A percentile compares a stretch with the other conserved stretches of the same genome.
These are phyloP conservation scores for Chalciporus piperatus DNA, from an alignment of 768 basidiomycete species.

Conservation along the genomic window DNA sequence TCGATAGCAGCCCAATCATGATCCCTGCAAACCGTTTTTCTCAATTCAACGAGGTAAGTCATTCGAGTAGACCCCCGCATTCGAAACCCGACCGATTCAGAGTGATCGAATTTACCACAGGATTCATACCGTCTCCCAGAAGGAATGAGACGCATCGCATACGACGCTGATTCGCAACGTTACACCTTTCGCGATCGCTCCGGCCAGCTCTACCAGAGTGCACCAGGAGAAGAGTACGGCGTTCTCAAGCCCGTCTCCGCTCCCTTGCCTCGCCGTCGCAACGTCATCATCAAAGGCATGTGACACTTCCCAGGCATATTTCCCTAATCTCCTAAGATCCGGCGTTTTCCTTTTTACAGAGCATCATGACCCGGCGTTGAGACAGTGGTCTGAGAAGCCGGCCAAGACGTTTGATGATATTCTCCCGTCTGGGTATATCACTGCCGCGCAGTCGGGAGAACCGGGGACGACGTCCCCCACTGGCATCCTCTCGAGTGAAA, in stretches of 20 bases:
- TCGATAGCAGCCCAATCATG: background rate
- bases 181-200: constrained; percentile 49
- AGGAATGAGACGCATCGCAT: constrained; percentile 49
- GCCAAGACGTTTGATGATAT: constrained; percentile 46
- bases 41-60: constrained; percentile 24
- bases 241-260: constrained; percentile 35
- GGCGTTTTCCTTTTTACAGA: constrained; percentile 19
- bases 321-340: background rate
- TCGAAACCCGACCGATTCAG: background rate
- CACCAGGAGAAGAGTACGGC: constrained; percentile 46
- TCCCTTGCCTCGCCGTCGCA: constrained; percentile 24
- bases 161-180: constrained; percentile 50
- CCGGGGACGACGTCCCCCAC: constrained; percentile 25
- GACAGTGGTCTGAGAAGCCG: constrained; percentile 19
- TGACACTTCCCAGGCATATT: constrained; percentile 17
- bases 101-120: constrained; percentile 17
- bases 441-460: constrained; percentile 26
- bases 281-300: constrained; percentile 23
- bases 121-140: constrained; percentile 36
- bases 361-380: constrained; percentile 23
- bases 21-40: constrained; percentile 15
- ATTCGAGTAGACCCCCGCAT: background rate
- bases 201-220: constrained; percentile 44
- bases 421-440: constrained; percentile 44
- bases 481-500: constrained; percentile 25